These are phyloP conservation scores for Russula abietina DNA, from an alignment of 768 basidiomycete species.

Conservation along the genomic window DNA sequence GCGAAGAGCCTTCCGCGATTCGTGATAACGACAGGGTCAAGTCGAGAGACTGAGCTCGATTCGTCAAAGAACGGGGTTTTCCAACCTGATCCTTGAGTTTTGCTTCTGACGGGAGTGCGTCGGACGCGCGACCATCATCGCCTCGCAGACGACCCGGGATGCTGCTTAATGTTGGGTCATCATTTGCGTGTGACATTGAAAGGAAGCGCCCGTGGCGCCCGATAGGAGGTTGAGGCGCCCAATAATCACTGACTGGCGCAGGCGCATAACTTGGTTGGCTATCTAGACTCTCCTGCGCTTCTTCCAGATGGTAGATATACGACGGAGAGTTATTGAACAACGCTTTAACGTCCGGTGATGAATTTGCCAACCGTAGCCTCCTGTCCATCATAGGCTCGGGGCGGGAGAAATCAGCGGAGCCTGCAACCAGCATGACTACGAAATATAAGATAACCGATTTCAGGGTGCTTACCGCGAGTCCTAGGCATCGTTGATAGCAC, in stretches of 20 bases:
- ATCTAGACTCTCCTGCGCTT: constrained; percentile 50
- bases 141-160: constrained; percentile 60
- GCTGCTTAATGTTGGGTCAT: constrained; percentile 42
- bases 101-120: constrained; percentile 68
- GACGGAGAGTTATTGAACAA: constrained; percentile 80
- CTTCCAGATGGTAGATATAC: constrained; percentile 75
- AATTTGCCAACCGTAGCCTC: constrained; percentile 75
- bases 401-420: constrained; percentile 71
- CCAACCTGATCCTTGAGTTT: constrained; percentile 72
- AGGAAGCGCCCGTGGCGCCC: constrained; percentile 39
- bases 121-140: constrained; percentile 78
- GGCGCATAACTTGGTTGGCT: constrained; percentile 53
- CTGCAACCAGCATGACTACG: constrained; percentile 33
- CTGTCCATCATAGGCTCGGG: constrained; percentile 67
- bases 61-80: constrained; percentile 77
- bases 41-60: constrained; percentile 86
- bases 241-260: constrained; percentile 57
- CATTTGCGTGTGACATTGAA: constrained; percentile 25
- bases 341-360: constrained; percentile 93
- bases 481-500: constrained; percentile 73
- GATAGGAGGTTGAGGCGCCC: constrained; percentile 72
- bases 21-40: constrained; percentile 79
- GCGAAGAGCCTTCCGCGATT: constrained; percentile 62
- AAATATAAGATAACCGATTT: constrained; percentile 16
- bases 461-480: constrained; percentile 42